Evolutionary conservation across 768 basidiomycete genomes (phyloP), one percentile per base, ranked within the genome.

Genomic region (Rossbeevera mucosa): DNA sequence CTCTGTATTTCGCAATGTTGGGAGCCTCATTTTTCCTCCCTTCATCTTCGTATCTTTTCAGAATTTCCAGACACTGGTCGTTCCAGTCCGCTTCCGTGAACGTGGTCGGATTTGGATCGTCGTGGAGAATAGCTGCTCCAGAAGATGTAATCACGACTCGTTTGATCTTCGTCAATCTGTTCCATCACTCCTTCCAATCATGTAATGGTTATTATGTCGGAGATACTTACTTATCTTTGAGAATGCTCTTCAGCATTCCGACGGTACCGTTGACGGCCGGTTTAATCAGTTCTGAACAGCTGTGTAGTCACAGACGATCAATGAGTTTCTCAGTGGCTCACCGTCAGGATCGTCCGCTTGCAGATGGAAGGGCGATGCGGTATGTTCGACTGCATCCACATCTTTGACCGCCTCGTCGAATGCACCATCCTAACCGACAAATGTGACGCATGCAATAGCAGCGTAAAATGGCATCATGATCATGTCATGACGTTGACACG

Each of bases 391-490:
- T n/a, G 78, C 90, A 53, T 88, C 83, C 6, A 91, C 82, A 1
- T 78, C 88, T 64, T 83, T 80, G 53, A 91, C 85, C 1, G 83
- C 88, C 47, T 88, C 82, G 63, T 92, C 88, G 56, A 91, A 94
- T 1, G 85, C 86, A 7, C 79, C 80, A 3, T 77, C 76, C 82
- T 83, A 30, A 21, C 24, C 25, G 41, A 42, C 21, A 36, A 36
- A 2, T 33, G 31, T 2, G 16, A 36, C 7, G n/a, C 33, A 36
- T 36, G 8, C 2, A 16, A 0, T n/a, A 36, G 33, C 33, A n/a
- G 8, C 33, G 8, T n/a, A 36, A 36, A n/a, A n/a, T 36, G 30
- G 0, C 29, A 30, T 30, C 29, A 14, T 30, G 13, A 30, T 30
- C 14, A 30, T 30, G 13, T 14, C 14, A 14, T 30, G 30, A 33